These are phyloP conservation scores for Chloropicon primus DNA, from an alignment of 139 green algal genomes.

Conservation along the genomic window DNA sequence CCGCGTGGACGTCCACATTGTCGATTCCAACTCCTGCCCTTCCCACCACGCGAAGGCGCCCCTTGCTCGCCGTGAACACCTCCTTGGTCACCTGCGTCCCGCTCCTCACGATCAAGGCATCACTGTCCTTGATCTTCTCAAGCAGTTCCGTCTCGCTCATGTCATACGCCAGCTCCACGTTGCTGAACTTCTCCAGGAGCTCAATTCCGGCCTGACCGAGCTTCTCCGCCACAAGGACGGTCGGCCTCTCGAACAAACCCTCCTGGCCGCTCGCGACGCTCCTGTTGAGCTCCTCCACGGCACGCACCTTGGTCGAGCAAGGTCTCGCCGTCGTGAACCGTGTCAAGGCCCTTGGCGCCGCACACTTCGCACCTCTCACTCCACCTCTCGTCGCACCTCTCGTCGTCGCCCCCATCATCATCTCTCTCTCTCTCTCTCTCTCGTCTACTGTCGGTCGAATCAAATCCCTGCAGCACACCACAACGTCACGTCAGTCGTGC, in stretches of 20 bases:
- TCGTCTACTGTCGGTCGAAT: too few species aligned
- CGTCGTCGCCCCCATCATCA: too few species aligned
- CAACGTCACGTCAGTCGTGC: too few species aligned
- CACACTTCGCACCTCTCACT: too few species aligned
- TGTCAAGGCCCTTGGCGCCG: too few species aligned
- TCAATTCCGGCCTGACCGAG: conserved; percentile 68
- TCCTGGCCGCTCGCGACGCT: too few species aligned
- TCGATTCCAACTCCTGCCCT: conserved; percentile 88
- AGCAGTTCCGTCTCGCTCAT: conserved; percentile 61
- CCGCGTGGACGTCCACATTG: conserved; percentile 87
- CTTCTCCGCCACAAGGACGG: conserved; percentile 86
- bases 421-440: too few species aligned
- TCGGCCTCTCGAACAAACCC: conserved; percentile 39
- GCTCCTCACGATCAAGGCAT: conserved; percentile 83
- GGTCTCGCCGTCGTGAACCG: too few species aligned
- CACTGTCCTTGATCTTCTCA: conserved; percentile 46
- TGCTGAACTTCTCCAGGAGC: conserved; percentile 53
- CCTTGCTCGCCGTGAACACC: conserved; percentile 81
- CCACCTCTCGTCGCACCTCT: too few species aligned
- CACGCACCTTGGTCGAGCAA: too few species aligned
- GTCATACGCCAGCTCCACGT: conserved; percentile 55
- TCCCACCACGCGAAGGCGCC: conserved; percentile 87
- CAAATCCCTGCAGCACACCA: too few species aligned
- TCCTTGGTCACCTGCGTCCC: conserved; percentile 77
- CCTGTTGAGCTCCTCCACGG: too few species aligned